Evolutionary conservation across 495 filamentous ascomycete species (phyloP), one percentile per base, ranked within the genome.

Genomic region (Trichoderma asperelloides): DNA sequence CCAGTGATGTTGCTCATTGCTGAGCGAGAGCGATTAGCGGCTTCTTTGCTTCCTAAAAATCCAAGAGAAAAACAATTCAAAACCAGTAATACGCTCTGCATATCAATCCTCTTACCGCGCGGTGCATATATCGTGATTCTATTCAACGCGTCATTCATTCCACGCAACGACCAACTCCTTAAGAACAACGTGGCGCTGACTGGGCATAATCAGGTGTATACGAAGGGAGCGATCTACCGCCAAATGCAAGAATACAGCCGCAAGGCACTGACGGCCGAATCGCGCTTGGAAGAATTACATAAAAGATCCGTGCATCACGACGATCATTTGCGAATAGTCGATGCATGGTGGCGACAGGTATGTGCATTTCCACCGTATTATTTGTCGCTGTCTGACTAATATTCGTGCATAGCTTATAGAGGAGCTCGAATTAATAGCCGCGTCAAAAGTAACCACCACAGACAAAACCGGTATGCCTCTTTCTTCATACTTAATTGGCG

Each of bases 211-310:
- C 75, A 98, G 95, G 87, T 89, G 71, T 97, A 91, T 74, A 92
- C 96, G 80, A 98, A 98, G 77, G 95, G 97, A 83, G 95, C 95
- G 67, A 97, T 98, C 73, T 88, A 90, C 74, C 91, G 95, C 37
- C 94, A 97, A 74, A 97, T 98, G 94, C 88, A 90, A 71, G 96
- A 98, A 76, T 97, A 93, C 75, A 97, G 96, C 77, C 85, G 96
- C 62, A 92, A 97, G 73, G 91, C 90, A 75, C 81, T 81, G 40
- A 87, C 86, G 21, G 76, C 96, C 62, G 94, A 97, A 77, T 76
- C 82, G 47, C 89, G 88, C 70, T 77, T 95, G 64, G 88, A 85
- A 69, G 89, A 94, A 65, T 80, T 92, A 67, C 82, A 88, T 55
- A 93, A 95, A 75, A 83, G 84, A 67, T 84, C 91, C 18, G 76